Evolutionary conservation across 2,329 filamentous ascomycete species (phyloP).

Genomic region (Fusarium buharicum): DNA sequence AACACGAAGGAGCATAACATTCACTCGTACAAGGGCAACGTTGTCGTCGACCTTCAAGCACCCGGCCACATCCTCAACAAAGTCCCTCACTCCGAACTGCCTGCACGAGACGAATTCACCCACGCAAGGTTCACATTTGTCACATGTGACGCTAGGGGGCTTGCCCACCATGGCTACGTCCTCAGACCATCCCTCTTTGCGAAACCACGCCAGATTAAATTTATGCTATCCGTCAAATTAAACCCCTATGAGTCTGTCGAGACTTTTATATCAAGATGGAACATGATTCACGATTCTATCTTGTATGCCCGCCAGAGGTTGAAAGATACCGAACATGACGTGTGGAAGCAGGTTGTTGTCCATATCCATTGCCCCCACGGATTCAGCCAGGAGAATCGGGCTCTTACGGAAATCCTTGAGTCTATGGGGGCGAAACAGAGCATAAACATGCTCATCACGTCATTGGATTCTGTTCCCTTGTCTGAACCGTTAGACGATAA

Average conservation of each 20-base stretch:
- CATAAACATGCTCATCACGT: not conserved
- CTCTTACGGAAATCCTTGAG: not conserved
- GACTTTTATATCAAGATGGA: not conserved
- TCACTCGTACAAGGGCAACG: not conserved
- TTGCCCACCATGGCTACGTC: not conserved
- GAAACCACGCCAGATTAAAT: not conserved
- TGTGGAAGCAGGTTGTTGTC: not conserved
- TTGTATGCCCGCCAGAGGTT: not conserved
- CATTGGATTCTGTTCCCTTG: not conserved
- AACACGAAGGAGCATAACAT: not conserved
- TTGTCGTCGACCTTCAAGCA: not conserved
- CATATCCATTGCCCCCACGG: not conserved
- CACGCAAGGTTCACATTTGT: slow-evolving; percentile 4
- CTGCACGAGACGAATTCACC: not conserved
- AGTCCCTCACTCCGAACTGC: not conserved
- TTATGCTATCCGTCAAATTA: not conserved
- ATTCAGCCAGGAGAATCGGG: not conserved
- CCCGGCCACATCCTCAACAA: not conserved
- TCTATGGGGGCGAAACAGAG: not conserved
- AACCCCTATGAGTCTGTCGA: fast-evolving
- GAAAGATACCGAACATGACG: not conserved
- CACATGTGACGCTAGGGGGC: not conserved
- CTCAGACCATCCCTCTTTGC: not conserved
- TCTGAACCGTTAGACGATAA: not conserved
- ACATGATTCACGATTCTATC: not conserved